Percentiles rank a stretch among this genome's conserved stretches.
These are phyloP conservation scores for Colletotrichum higginsianum DNA, from an alignment of 2,329 filamentous ascomycete species.

Conservation along the genomic window DNA sequence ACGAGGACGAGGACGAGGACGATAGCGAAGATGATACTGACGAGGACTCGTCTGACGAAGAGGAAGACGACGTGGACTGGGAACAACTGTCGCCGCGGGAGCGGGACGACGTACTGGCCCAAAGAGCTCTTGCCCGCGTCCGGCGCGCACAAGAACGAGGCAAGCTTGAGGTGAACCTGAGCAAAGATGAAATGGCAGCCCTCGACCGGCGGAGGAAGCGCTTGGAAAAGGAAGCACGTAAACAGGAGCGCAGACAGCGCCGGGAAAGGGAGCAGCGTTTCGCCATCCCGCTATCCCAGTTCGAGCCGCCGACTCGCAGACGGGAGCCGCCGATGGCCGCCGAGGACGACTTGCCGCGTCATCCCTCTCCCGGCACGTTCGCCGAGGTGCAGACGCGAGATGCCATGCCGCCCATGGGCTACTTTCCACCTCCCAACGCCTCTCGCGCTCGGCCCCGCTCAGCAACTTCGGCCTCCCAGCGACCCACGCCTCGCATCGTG, in stretches of 20 bases:
- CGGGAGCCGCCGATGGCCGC: conserved; percentile 49
- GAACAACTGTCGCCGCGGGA: conserved; percentile 71
- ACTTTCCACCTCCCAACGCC: conserved; percentile 64
- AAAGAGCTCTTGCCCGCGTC: conserved; percentile 85
- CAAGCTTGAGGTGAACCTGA: conserved; percentile 84
- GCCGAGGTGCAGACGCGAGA: conserved; percentile 53
- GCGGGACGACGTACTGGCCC: conserved; percentile 82
- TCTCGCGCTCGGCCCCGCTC: conserved; percentile 59
- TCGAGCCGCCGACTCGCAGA: conserved; percentile 61
- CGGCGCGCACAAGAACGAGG: conserved; percentile 82
- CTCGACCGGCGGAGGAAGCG: conserved; percentile 79
- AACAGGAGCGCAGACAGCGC: conserved; percentile 55
- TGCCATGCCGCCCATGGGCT: conserved; percentile 64
- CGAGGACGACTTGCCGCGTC: conserved; percentile 56
- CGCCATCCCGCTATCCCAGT: conserved; percentile 67
- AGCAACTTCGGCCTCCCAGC: conserved; percentile 58
- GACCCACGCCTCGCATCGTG: conserved; percentile 51
- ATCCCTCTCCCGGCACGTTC: conserved; percentile 56
- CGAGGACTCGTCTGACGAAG: conserved; percentile 47
- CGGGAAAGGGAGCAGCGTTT: conserved; percentile 63
- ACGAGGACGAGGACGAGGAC: conserved; percentile 55
- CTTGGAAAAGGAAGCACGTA: conserved; percentile 63
- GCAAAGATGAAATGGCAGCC: conserved; percentile 83
- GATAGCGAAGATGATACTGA: conserved; percentile 59
- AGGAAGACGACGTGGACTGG: conserved; percentile 62